Base-by-base conservation (phyloP, 163 green algal genomes). In the Scenedesmus sp. region DNA sequence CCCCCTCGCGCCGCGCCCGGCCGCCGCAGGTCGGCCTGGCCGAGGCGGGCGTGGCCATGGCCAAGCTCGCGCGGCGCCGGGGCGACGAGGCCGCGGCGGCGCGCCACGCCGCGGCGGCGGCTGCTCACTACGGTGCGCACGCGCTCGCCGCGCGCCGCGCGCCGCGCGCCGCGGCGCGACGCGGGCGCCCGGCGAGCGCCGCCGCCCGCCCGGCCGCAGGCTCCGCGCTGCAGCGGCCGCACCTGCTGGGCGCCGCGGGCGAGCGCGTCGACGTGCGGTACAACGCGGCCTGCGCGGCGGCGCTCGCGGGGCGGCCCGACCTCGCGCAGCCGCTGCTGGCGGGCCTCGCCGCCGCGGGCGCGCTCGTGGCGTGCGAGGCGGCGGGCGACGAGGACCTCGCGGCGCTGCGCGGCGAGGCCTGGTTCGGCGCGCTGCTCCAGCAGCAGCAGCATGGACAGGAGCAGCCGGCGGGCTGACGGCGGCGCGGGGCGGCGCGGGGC, bases 231-330 rank as follows among this genome's bases (percentile, higher is more conserved):
- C 31, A 63, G 14, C 31, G 60, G 17, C 84, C 87, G 0, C 53
- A 84, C 15, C 48, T 71, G 9, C 65, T 93, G 63, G 91, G 90
- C 17, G 62, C 70, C 17, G 83, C 85, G 11, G 15, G 34, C 20
- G 85, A 90, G 20, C 80, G 89, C 0, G 86, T 72, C 29, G 87
- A 92, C 29, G 72, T 89, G 28, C 79, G 85, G 4, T 95, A 93
- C 83, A 95, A 95, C 71, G 60, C 70, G 29, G 89, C 89, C 11
- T 94, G 89, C 56, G 60, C 73, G 5, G 70, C 70, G 22, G 76
- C 69, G 45, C 67, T 88, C 65, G 71, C 62, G 39, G 81, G 75
- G 13, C 26, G 56, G 9, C 60, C 44, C 3, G 45, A 71, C 17
- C 29, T 42, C 31, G 56, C 56, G 17, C 39, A 66, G 50, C 51